phyloP scores from a whole-genome alignment of 1,284 basidiomycete genomes.

The Ganoderma meredithae region DNA sequence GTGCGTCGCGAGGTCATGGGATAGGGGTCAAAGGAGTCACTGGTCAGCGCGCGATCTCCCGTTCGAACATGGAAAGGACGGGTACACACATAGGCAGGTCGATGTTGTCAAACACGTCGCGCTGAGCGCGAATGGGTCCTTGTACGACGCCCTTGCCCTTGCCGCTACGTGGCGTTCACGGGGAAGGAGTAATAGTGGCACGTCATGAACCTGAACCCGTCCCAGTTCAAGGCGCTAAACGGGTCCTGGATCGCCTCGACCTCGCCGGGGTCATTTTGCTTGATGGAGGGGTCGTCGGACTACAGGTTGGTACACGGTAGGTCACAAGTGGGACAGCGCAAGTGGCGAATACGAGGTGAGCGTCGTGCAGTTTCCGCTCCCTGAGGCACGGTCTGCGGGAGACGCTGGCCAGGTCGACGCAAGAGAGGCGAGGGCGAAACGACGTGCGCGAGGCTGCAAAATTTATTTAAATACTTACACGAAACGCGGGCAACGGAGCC shows the following conservation, averaged over 20 bases:
- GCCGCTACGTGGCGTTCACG: neutral
- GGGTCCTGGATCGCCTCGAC: constrained; percentile 5
- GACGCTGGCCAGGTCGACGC: neutral
- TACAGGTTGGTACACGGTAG: neutral
- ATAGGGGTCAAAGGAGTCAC: too few relatives aligned
- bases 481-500: neutral
- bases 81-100: constrained; percentile 15
- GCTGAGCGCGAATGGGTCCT: constrained; percentile 14
- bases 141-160: constrained; percentile 10
- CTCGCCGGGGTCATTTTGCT: constrained; percentile 2
- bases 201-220: constrained; percentile 13
- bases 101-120: constrained; percentile 16
- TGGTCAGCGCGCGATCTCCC: too few relatives aligned
- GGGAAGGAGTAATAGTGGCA: constrained; percentile 1
- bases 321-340: too few relatives aligned
- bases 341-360: too few relatives aligned
- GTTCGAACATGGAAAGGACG: neutral
- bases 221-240: constrained; percentile 15
- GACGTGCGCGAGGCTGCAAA: neutral
- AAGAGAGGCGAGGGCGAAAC: neutral
- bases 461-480: neutral
- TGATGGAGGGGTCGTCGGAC: constrained; percentile 11
- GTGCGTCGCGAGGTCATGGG: neutral
- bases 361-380: constrained; percentile 4
- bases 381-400: neutral